Base-by-base conservation (phyloP, 1,139 yeast genomes). In the Blastobotrys illinoisensis region DNA sequence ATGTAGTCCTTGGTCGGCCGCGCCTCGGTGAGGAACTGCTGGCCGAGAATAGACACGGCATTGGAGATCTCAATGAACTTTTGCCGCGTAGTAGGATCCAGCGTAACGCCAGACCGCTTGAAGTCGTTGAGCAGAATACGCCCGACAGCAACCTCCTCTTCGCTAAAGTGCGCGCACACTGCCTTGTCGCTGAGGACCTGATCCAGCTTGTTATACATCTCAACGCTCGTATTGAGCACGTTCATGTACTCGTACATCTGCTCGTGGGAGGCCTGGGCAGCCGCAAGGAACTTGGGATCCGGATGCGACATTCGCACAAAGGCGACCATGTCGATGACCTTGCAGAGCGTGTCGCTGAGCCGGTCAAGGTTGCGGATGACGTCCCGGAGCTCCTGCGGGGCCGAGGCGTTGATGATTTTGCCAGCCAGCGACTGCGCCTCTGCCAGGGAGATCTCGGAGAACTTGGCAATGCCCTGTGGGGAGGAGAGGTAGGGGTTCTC, bases 231-330 rank as follows among this genome's bases (percentile, higher is more conserved):
- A 68, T 93, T 93, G 50, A 93, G 75, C 57, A 86, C 81, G 70
- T 90, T 93, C 99, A 93, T 95, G 69, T 86, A 91, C 59, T 90
- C 96, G 71, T 86, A 93, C 86, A 93, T 81, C 60, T 83, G 77
- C 64, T 89, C 96, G 66, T 93, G 97, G 28, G 95, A 86, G 53
- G 80, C 79, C 65, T 93, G 97, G 0, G 99, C 97, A 1, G 93
- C 95, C 49, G 77, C 77, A 3, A 86, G 78, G 79, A 88, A 89
- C 46, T 76, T 72, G 51, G 75, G 75, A 59, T 85, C 80, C 0
- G 98, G 97, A 68, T 93, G 98, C 1, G 86, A 83, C 50, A 90
- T 91, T 53, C 99, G 76, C 24, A 95, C 82, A 70, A 93, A 93
- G 62, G 93, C 99, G 24, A 97, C 95, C 54, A 91, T 81, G 69